Evolutionary conservation across 148 eudicot species (phyloP).

Genomic region (Cornus kousa): DNA sequence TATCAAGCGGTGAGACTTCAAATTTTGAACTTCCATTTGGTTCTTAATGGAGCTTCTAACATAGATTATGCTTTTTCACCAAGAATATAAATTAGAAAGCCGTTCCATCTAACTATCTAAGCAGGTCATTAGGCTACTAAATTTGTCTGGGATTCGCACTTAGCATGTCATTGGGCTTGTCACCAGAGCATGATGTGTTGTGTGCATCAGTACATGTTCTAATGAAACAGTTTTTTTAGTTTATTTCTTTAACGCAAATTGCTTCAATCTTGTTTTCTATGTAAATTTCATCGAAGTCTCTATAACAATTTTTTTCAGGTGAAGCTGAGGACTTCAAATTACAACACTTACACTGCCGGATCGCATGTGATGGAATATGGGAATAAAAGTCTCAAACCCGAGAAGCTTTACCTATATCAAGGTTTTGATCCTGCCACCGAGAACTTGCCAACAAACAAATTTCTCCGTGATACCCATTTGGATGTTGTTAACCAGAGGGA

Average conservation of each 20-base stretch:
- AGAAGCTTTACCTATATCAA: slow-evolving; percentile 49
- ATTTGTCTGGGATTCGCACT: neutral
- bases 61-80: neutral
- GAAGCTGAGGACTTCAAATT: slow-evolving; percentile 74
- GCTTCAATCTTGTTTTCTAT: neutral
- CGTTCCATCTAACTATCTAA: neutral
- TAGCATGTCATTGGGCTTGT: neutral
- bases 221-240: too few species aligned
- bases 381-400: slow-evolving; percentile 53
- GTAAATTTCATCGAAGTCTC: neutral
- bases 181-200: neutral
- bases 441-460: slow-evolving; percentile 54
- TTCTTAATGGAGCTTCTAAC: neutral
- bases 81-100: neutral
- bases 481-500: slow-evolving; percentile 89
- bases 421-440: slow-evolving; percentile 44
- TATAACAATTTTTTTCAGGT: slow-evolving; percentile 41
- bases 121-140: neutral
- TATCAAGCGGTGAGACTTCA: slow-evolving; percentile 46
- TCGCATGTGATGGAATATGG: slow-evolving; percentile 98
- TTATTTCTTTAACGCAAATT: neutral
- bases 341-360: slow-evolving; percentile 49
- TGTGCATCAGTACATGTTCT: too few species aligned
- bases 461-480: slow-evolving; percentile 25
- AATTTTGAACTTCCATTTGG: neutral